Base-by-base conservation (phyloP, 2,329 filamentous ascomycete species). In the Elsinoe arachidis region DNA sequence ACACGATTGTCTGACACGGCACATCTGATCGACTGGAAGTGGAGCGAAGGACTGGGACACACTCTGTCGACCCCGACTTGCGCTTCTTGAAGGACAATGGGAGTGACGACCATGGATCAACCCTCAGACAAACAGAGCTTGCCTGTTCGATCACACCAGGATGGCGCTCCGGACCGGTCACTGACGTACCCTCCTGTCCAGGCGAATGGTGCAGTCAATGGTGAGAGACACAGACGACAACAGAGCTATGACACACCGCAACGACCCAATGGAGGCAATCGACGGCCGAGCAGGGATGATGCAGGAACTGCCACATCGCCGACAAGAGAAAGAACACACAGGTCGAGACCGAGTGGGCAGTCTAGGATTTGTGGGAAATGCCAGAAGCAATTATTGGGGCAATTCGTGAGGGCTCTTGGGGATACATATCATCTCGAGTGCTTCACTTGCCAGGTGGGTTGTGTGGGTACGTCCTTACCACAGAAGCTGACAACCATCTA, bases 341-440 rank as follows among this genome's bases (percentile, higher is more conserved):
- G 67, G 66, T 58, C 68, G 67, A 57, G 70, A 65, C 46, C 67
- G 62, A 69, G 68, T 61, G 63, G 68, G 49, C 64, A 71, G 66
- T 63, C 69, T 37, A 71, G 76, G 60, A 70, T 72, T 43, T 79
- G 88, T 74, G 91, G 90, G 67, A 96, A 96, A 73, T 99, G 93
- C 69, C 84, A 85, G 62, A 87, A 92, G 70, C 80, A 86, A 56
- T 78, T 99, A 70, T 95, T 90, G 1, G 93, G 93, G 43, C 93
- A 99, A 73, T 99, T 97, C 70, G 93, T 99, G 62, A 84, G 93
- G 66, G 93, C 93, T 46, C 75, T 99, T 57, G 90, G 91, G 56
- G 91, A 90, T 58, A 97, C 92, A 55, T 99, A 90, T 71, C 93
- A 99, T 76, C 76, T 99, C 63, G 92, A 99, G 72, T 99, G 93